phyloP scores from a whole-genome alignment of 1,284 basidiomycete species.

The Uromyces viciae-fabae region DNA sequence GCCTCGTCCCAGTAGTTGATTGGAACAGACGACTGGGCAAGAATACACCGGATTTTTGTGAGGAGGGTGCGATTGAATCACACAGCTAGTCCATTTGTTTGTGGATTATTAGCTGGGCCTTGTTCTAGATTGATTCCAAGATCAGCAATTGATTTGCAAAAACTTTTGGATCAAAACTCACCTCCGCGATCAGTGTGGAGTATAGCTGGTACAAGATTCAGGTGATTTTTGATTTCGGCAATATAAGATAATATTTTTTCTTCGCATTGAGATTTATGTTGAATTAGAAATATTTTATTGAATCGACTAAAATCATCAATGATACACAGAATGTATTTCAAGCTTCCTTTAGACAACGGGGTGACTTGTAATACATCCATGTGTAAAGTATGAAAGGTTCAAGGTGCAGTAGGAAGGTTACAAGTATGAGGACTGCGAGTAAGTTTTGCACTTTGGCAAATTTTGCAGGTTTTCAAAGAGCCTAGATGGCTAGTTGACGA shows the following conservation, averaged over 20 bases:
- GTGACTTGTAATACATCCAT: neutral
- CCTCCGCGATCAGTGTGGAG: slow-evolving; percentile 17
- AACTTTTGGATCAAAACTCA: neutral
- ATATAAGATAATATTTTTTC: neutral
- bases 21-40: neutral
- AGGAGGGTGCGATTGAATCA: neutral
- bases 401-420: neutral
- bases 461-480: neutral
- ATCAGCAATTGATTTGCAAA: neutral
- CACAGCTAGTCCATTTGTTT: neutral
- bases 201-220: neutral
- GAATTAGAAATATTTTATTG: slow-evolving; percentile 5
- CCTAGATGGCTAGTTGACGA: neutral
- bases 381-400: neutral
- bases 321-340: slow-evolving; percentile 4
- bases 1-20: slow-evolving; percentile 13
- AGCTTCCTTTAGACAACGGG: neutral
- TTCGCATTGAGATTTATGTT: neutral
- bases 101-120: neutral
- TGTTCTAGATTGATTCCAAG: neutral
- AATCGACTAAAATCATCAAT: slow-evolving; percentile 1
- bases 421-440: neutral
- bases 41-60: neutral
- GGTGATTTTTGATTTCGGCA: neutral
- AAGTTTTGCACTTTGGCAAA: neutral